Base-by-base conservation (phyloP, 2,329 filamentous ascomycete genomes). In the Geosmithia morbida region DNA sequence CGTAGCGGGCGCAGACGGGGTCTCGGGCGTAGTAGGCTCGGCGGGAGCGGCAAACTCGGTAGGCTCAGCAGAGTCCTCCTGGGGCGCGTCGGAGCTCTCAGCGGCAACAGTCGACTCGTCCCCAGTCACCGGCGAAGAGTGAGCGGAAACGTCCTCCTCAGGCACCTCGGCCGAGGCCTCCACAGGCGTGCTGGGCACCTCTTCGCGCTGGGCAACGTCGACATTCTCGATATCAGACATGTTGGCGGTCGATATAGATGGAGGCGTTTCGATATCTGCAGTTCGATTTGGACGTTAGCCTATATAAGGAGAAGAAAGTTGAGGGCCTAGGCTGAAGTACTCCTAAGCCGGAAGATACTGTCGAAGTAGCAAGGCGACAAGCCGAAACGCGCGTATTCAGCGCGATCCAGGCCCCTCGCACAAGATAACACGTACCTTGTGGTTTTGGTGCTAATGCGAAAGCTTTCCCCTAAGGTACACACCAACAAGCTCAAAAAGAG, bases 221-320 rank as follows among this genome's bases (percentile, higher is more conserved):
- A 66, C 63, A 53, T 63, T 66, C 54, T 71, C 69, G 52, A 62
- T 59, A 54, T 73, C 70, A 55, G 70, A 69, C 70, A 72, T 72
- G 19, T 16, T 43, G 17, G 40, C 11, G 19, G 26, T 43, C 17
- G 41, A 43, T 43, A 16, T 19, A 45, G 60, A 53, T 49, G 63
- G 51, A 44, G 61, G 65, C 17, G 41, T 42, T 42, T 37, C 14
- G n/a, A 42, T 42, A 8, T 42, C 41, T 42, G n/a, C 3, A 42
- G 20, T n/a, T 42, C 33, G 11, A 13, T 5, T 11, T 37, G 33
- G 13, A 37, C 14, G 33, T 37, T 37, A 37, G 33, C 33, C 10
- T 37, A 37, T 11, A 13, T 37, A 37, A 37, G 39, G 4, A 37
- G 13, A 13, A 37, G 13, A 16, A 37, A 11, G 14, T 37, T 3